Conservation (phyloP, 2,329 filamentous ascomycete genomes). For the Sclerotinia subarctica region DNA sequence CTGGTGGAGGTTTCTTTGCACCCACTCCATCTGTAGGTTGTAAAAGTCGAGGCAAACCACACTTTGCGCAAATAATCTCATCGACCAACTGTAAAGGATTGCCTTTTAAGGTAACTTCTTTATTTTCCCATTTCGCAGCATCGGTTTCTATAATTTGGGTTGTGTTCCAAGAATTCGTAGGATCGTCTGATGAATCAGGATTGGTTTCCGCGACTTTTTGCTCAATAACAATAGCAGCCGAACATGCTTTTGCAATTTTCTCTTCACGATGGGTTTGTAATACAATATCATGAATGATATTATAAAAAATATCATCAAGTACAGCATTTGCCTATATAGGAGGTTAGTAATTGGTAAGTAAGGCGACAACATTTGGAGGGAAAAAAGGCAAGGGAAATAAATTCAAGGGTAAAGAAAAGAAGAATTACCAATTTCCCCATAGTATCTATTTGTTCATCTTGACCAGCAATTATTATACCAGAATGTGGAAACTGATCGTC, state of each 20-base stretch:
- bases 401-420: slow-evolving; percentile 14
- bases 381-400: background rate
- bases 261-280: slow-evolving; percentile 74
- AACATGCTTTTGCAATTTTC: slow-evolving; percentile 67
- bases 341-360: slow-evolving; percentile 25
- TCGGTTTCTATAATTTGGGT: slow-evolving; percentile 56
- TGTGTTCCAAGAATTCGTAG: slow-evolving; percentile 47
- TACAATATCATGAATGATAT: slow-evolving; percentile 71
- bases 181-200: slow-evolving; percentile 29
- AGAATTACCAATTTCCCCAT: slow-evolving; percentile 58
- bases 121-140: slow-evolving; percentile 68
- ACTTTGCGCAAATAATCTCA: slow-evolving; percentile 71
- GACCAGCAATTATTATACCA: slow-evolving; percentile 53
- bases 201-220: slow-evolving; percentile 42
- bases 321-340: slow-evolving; percentile 56
- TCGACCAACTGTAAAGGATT: slow-evolving; percentile 69
- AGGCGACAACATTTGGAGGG: slow-evolving; percentile 22
- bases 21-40: slow-evolving; percentile 70
- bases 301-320: slow-evolving; percentile 72
- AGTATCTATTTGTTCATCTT: slow-evolving; percentile 42
- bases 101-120: slow-evolving; percentile 64
- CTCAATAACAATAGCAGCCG: slow-evolving; percentile 62
- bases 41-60: slow-evolving; percentile 69
- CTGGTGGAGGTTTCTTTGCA: slow-evolving; percentile 61
- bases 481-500: slow-evolving; percentile 32